A percentile compares a stretch with the other conserved stretches of the same genome.
Conservation (phyloP, 2,329 filamentous ascomycete species). For the Ophiognomonia clavigignenti-juglandacearum region DNA sequence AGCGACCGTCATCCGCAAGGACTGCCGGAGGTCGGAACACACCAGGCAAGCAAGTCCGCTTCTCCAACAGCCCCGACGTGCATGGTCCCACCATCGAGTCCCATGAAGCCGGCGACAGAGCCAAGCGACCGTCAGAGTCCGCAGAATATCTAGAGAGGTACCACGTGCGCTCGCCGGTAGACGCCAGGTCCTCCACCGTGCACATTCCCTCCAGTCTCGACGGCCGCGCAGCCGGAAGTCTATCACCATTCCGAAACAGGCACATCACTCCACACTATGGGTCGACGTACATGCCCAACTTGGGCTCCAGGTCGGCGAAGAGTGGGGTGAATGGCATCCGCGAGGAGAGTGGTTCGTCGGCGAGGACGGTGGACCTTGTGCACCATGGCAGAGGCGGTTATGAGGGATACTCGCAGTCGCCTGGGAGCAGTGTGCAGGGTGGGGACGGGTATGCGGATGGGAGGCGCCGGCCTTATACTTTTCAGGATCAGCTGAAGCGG, state of each 20-base stretch:
- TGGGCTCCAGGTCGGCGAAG: not conserved
- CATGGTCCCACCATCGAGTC: not conserved
- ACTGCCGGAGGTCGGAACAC: not conserved
- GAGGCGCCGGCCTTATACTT: not conserved
- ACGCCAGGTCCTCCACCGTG: not conserved
- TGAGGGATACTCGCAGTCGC: not conserved
- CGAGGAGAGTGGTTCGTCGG: not conserved
- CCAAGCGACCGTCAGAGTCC: constrained; percentile 19
- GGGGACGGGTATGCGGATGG: not conserved
- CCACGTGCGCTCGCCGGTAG: constrained; percentile 1
- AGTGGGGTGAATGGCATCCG: not conserved
- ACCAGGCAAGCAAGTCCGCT: constrained; percentile 10
- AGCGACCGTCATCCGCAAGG: constrained; percentile 3
- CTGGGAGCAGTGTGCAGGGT: not conserved
- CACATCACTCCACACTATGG: not conserved
- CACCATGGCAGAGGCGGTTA: not conserved
- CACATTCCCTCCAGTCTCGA: not conserved
- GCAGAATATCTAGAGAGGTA: constrained; percentile 32
- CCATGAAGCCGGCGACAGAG: not conserved
- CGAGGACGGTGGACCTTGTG: not conserved
- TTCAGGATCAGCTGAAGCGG: constrained; percentile 14
- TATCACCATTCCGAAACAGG: not conserved
- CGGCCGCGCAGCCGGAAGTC: not conserved
- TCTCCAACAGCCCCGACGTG: not conserved
- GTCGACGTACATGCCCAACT: not conserved